Evolutionary conservation across 2,329 filamentous ascomycete species (phyloP).

Genomic region (Trichophyton equinum): DNA sequence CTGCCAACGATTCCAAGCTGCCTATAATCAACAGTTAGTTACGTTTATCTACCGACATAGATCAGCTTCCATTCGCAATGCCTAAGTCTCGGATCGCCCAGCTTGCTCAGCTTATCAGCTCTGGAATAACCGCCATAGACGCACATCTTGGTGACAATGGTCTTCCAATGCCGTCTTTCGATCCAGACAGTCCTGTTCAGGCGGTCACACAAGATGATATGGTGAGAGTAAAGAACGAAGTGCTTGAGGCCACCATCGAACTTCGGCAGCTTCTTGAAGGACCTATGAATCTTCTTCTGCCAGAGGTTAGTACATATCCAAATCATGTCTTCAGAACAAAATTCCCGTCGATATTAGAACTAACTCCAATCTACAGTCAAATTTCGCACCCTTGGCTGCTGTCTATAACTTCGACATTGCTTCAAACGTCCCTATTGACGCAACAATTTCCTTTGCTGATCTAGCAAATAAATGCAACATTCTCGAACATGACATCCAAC

Average conservation of each 20-base stretch:
- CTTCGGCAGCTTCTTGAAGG: background rate
- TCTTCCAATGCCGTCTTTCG: background rate
- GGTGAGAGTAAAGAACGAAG: background rate
- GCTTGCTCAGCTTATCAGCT: background rate
- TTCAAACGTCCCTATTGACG: too few species aligned
- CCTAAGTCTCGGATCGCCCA: background rate
- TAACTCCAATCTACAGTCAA: too few species aligned
- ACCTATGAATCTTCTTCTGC: background rate
- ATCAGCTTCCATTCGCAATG: too few species aligned
- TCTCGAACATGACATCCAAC: conserved; percentile 4
- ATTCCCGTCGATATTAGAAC: too few species aligned
- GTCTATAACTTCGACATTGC: too few species aligned
- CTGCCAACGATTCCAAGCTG: too few species aligned
- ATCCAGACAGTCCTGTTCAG: background rate
- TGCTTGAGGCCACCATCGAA: background rate
- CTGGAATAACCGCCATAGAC: background rate
- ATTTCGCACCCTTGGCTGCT: too few species aligned
- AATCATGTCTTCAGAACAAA: background rate
- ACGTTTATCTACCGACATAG: too few species aligned
- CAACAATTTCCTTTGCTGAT: too few species aligned
- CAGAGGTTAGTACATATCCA: background rate
- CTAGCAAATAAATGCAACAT: too few species aligned
- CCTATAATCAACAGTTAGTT: too few species aligned
- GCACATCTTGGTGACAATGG: background rate
- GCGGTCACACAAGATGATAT: background rate